These are phyloP conservation scores for Porcisia deanei DNA, from an alignment of 208 protist genomes.

Conservation along the genomic window DNA sequence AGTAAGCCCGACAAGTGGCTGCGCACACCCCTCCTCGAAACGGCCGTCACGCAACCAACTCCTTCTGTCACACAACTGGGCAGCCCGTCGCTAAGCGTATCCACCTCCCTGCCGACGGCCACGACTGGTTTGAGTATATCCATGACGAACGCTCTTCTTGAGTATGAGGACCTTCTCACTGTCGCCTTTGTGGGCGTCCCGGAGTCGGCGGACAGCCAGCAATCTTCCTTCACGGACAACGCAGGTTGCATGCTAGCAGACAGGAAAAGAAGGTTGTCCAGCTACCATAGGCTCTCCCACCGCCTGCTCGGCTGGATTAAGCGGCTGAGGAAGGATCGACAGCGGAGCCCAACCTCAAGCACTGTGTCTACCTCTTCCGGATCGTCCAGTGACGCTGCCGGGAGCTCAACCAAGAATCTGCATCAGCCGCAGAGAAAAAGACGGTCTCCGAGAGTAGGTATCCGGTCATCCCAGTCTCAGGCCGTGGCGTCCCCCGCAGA, in stretches of 20 bases:
- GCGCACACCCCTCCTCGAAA: constrained; percentile 4
- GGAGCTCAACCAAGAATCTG: not conserved
- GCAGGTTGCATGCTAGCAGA: constrained; percentile 3
- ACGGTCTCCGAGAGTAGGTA: not conserved
- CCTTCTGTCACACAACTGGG: not conserved
- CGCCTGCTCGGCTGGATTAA: constrained; percentile 5
- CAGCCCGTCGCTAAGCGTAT: not conserved
- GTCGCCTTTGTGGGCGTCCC: constrained; percentile 21
- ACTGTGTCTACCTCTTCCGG: not conserved
- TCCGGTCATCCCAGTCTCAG: not conserved
- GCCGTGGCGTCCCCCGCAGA: not conserved
- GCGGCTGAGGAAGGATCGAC: not conserved
- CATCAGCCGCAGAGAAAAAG: not conserved
- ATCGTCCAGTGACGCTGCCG: not conserved
- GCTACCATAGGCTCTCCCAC: not conserved
- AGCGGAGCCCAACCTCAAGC: not conserved
- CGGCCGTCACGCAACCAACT: too few relatives aligned
- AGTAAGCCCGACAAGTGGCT: not conserved
- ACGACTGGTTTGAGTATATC: not conserved
- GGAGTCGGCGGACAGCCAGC: not conserved
- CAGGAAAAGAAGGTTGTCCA: constrained; percentile 1
- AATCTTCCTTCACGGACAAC: constrained; percentile 12
- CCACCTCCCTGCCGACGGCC: not conserved
- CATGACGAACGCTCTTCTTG: not conserved
- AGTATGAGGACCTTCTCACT: constrained; percentile 18